Percentiles rank a stretch among this genome's conserved stretches.
Conservation (phyloP, 805 yeast genomes). For the Zygosaccharomyces rouxii region DNA sequence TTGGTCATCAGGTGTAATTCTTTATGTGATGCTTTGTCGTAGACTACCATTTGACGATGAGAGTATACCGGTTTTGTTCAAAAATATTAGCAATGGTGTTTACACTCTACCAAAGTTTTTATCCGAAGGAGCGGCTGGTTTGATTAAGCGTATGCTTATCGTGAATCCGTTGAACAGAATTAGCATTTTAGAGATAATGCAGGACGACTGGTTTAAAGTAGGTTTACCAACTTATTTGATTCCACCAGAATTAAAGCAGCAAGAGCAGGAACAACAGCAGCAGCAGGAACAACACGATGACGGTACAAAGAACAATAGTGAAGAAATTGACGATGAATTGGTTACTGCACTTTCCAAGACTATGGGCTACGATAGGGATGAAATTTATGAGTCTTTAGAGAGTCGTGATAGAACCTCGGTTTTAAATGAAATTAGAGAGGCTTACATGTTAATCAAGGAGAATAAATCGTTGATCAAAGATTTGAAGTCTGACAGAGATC, state of each 20-base stretch:
- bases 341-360: slow-evolving; percentile 70
- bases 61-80: slow-evolving; percentile 88
- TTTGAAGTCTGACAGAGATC: slow-evolving; percentile 43
- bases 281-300: slow-evolving; percentile 28
- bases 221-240: slow-evolving; percentile 75
- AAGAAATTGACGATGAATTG: slow-evolving; percentile 67
- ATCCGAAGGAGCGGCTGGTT: slow-evolving; percentile 76
- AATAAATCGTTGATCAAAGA: slow-evolving; percentile 67
- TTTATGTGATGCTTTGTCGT: slow-evolving; percentile 94
- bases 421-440: slow-evolving; percentile 76
- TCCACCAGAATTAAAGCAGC: slow-evolving; percentile 38
- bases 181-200: slow-evolving; percentile 86
- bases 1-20: slow-evolving; percentile 94
- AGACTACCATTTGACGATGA: slow-evolving; percentile 95
- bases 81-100: slow-evolving; percentile 88
- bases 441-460: slow-evolving; percentile 77
- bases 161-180: slow-evolving; percentile 93
- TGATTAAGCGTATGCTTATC: slow-evolving; percentile 84
- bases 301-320: slow-evolving; percentile 14
- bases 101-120: slow-evolving; percentile 84
- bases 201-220: slow-evolving; percentile 88
- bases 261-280: slow-evolving; percentile 26
- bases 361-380: slow-evolving; percentile 86
- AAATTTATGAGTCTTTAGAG: slow-evolving; percentile 67
- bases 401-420: slow-evolving; percentile 44